Evolutionary conservation across 2,329 filamentous ascomycete genomes (phyloP).

Genomic region (Tolypocladium sp.): DNA sequence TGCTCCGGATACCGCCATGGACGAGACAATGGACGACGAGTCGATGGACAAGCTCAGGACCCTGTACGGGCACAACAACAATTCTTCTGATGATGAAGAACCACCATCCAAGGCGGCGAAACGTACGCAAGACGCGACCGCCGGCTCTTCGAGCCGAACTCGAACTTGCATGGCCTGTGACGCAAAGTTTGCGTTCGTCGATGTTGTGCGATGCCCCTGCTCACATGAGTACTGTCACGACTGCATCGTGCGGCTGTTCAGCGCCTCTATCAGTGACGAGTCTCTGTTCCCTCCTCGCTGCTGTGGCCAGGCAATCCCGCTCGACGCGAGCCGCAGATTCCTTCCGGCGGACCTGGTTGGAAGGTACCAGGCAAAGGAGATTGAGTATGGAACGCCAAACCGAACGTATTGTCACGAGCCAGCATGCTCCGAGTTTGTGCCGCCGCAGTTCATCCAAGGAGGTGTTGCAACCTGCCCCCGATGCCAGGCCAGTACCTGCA

Average conservation of each 20-base stretch:
- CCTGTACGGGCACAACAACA: too few relatives aligned
- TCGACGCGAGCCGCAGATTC: conserved; percentile 21
- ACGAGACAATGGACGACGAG: too few relatives aligned
- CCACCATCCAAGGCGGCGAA: too few relatives aligned
- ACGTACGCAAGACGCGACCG: too few relatives aligned
- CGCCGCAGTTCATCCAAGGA: conserved; percentile 13
- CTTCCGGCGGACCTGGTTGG: conserved; percentile 15
- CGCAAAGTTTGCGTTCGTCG: too few relatives aligned
- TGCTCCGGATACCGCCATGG: too few relatives aligned
- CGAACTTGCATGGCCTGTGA: too few relatives aligned
- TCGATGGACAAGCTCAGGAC: too few relatives aligned
- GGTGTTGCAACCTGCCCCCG: conserved; percentile 28
- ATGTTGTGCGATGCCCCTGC: conserved; percentile 19
- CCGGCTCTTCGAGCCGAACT: too few relatives aligned
- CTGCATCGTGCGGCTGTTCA: conserved; percentile 36
- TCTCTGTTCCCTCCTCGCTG: conserved; percentile 44
- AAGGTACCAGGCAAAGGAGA: conserved; percentile 24
- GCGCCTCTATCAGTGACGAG: conserved; percentile 32
- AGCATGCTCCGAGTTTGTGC: conserved; percentile 39
- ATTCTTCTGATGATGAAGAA: too few relatives aligned
- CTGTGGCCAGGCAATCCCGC: conserved; percentile 31
- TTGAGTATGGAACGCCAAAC: conserved; percentile 39
- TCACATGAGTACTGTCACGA: conserved; percentile 39
- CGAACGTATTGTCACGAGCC: conserved; percentile 39
- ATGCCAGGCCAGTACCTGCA: conserved; percentile 38